Conservation (phyloP, 164 flowering plant species). For the Vitis labrusca region DNA sequence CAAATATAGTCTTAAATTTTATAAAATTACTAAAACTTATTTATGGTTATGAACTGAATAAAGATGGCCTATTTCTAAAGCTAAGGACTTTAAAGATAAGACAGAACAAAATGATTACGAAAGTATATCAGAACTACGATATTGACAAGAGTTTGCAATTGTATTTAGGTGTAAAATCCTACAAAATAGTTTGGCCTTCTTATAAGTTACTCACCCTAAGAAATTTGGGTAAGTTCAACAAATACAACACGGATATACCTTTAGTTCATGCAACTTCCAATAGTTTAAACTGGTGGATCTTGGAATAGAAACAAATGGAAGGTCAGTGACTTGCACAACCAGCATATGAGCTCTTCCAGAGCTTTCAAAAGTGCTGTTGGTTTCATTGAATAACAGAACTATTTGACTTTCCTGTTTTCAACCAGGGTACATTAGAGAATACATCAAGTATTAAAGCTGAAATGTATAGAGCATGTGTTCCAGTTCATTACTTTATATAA, state of each 20-base stretch:
- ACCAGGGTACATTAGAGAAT: background rate
- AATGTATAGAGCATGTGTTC: background rate
- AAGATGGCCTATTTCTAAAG: too few relatives aligned
- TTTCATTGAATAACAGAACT: constrained; percentile 70
- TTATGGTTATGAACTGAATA: too few relatives aligned
- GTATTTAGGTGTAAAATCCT: too few relatives aligned
- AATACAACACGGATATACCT: constrained; percentile 43
- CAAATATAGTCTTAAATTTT: too few relatives aligned
- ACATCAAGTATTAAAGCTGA: too few relatives aligned
- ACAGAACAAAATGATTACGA: too few relatives aligned
- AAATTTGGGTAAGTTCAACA: background rate
- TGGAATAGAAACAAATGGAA: constrained; percentile 68
- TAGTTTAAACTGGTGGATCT: constrained; percentile 30
- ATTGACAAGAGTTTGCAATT: too few relatives aligned
- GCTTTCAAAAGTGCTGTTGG: constrained; percentile 48
- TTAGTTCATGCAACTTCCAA: constrained; percentile 65
- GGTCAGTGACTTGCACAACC: constrained; percentile 61
- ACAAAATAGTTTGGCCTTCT: too few relatives aligned
- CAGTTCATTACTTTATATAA: constrained; percentile 67
- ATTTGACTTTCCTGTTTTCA: constrained; percentile 74
- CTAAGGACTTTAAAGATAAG: too few relatives aligned
- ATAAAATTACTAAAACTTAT: too few relatives aligned
- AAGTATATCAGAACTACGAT: too few relatives aligned
- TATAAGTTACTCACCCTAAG: background rate
- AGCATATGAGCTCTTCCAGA: constrained; percentile 66